Base-by-base conservation (phyloP, 1,284 basidiomycete species). In the Bjerkandera adusta region DNA sequence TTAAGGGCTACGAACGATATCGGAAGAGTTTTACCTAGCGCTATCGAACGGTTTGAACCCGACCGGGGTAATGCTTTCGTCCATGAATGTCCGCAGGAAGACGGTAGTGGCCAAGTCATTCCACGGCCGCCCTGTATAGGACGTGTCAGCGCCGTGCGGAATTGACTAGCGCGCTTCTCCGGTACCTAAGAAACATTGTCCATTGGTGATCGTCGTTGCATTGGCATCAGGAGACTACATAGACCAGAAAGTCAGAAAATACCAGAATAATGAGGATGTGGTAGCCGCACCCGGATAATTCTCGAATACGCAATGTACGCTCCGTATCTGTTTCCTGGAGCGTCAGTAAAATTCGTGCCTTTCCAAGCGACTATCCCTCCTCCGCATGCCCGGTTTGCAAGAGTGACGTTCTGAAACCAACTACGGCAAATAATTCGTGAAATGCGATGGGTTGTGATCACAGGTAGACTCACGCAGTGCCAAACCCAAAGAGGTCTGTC, bases 281-380 rank as follows among this genome's bases (percentile, higher is more conserved):
- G n/a, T n/a, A n/a, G n/a, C n/a, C n/a, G 42, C 53, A 64, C 81
- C 13, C 77, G 70, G n/a, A 83, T 77, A 50, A 85, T 77, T 1
- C 54, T 67, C 0, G 81, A 82, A 52, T 80, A 63, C 2, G 71
- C 57, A 30, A 85, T 77, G 57, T 84, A 85, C 5, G 76, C 80
- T 1, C 83, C 83, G 44, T 81, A 83, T 11, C 71, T 69, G 52
- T 78, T 77, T 1, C 67, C 70, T 12, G 74, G 75, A 5, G 75
- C 75, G 57, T 75, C 74, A 0, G 75, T 77, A 25, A 71, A 60
- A 51, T 77, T 76, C 1, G 72, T 74, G 2, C 81, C 81, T 46
- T 72, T 73, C 81, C 81, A 85, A 0, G 81, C 81, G 15, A 71
- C 71, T 10, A 83, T 71, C 2, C 78, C 81, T 4, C 83, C 83